Evolutionary conservation across 2,329 filamentous ascomycete species (phyloP), one percentile per base, ranked within the genome.

Genomic region (Thelonectria rubi): DNA sequence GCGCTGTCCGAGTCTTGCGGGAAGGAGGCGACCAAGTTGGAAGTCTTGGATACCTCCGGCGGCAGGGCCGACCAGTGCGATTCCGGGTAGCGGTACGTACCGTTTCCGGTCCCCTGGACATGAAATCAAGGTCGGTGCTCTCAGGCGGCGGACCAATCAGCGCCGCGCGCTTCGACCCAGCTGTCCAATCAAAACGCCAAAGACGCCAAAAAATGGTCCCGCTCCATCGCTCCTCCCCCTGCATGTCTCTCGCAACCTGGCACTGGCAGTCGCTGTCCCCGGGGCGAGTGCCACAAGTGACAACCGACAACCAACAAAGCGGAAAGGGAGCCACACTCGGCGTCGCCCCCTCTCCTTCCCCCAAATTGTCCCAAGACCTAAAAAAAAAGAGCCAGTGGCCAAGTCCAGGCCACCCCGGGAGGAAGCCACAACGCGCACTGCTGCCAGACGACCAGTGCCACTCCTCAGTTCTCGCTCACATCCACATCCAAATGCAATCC

Each of bases 371-470:
- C 45, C 24, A 58, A 39, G 42, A n/a, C 42, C 18, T 21, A 32
- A 30, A 43, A 40, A 11, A n/a, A 55, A 48, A 34, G 20, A 8
- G n/a, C 54, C 37, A 57, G 55, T 37, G 47, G 32, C 24, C 39
- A 48, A 47, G 45, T 47, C 32, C 46, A 52, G 30, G 18, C 40
- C 56, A 26, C 20, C 48, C 53, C 49, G 20, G 42, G 17, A 40
- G 43, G 34, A 32, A 54, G 58, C 48, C 53, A 55, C 56, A 45
- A 26, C 42, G 50, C 45, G 56, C 46, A 18, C 47, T 17, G 26
- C 7, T 24, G 21, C 46, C 46, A 32, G 9, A 9, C 47, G 39
- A 32, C 40, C 43, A 45, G 21, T 34, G 42, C n/a, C n/a, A n/a
- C n/a, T n/a, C 42, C 49, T 7, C 14, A 21, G 15, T 18, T 17